A percentile compares a stretch with the other conserved stretches of the same genome.
Evolutionary conservation across 2,329 filamentous ascomycete genomes (phyloP).

Genomic region (Dothistroma pini): DNA sequence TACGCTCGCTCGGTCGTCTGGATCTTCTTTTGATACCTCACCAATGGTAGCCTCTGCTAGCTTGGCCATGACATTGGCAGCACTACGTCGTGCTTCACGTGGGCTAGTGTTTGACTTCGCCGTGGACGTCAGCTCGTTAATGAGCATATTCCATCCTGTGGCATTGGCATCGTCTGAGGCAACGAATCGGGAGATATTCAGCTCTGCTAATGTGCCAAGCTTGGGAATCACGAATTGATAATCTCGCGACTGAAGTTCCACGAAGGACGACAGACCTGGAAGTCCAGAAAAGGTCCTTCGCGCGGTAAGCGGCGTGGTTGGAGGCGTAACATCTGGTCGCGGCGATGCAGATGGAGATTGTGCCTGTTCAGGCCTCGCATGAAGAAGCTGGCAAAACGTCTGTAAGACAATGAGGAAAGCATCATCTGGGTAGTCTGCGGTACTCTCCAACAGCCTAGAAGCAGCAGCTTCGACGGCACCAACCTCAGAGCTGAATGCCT

Average conservation of each 20-base stretch:
- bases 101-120: slow-evolving; percentile 39
- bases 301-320: slow-evolving; percentile 28
- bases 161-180: slow-evolving; percentile 61
- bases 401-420: slow-evolving; percentile 74
- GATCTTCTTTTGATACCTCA: slow-evolving; percentile 50
- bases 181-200: slow-evolving; percentile 55
- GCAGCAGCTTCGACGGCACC: slow-evolving; percentile 86
- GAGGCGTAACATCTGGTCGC: slow-evolving; percentile 8
- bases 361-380: slow-evolving; percentile 21
- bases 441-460: slow-evolving; percentile 83
- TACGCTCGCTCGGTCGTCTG: slow-evolving; percentile 25
- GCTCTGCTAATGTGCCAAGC: slow-evolving; percentile 43
- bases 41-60: slow-evolving; percentile 49
- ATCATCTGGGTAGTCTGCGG: slow-evolving; percentile 79
- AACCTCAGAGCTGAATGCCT: slow-evolving; percentile 66
- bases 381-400: slow-evolving; percentile 70
- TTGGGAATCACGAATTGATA: slow-evolving; percentile 49
- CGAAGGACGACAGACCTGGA: slow-evolving; percentile 41
- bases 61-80: slow-evolving; percentile 49
- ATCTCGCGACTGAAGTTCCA: slow-evolving; percentile 40
- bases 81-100: slow-evolving; percentile 45
- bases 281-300: slow-evolving; percentile 42
- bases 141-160: slow-evolving; percentile 73
- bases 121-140: slow-evolving; percentile 51
- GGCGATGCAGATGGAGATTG: slow-evolving; percentile 13